Percentiles rank a stretch among this genome's conserved stretches.
Conservation (phyloP, 2,329 filamentous ascomycete genomes). For the Ophiosphaerella korrae region DNA sequence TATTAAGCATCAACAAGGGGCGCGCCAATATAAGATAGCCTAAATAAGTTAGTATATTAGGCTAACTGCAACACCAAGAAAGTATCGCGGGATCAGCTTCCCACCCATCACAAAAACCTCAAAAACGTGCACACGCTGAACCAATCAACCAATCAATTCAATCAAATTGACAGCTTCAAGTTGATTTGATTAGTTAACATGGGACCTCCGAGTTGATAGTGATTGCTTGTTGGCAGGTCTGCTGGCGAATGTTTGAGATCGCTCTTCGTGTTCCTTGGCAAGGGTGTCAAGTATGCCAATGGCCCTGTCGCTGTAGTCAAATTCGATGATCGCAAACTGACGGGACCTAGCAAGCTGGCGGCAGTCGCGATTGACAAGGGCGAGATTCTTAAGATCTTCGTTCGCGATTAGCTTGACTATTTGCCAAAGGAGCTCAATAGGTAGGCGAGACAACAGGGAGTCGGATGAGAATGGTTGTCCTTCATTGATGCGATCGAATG, state of each 20-base stretch:
- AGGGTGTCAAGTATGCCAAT: background rate
- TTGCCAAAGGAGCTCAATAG: background rate
- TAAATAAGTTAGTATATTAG: too few species aligned
- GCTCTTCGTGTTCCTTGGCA: background rate
- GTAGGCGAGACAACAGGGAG: constrained; percentile 1
- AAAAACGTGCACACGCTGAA: constrained; percentile 38
- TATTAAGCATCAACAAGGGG: too few species aligned
- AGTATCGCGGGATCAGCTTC: too few species aligned
- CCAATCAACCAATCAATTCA: constrained; percentile 31
- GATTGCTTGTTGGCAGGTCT: too few species aligned
- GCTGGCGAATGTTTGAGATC: too few species aligned
- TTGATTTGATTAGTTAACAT: too few species aligned
- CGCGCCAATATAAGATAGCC: too few species aligned
- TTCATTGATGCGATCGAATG: constrained; percentile 8
- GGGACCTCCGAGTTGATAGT: too few species aligned
- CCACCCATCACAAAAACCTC: too few species aligned
- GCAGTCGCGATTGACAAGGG: constrained; percentile 4
- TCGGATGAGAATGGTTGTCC: constrained; percentile 1
- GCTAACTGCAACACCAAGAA: too few species aligned
- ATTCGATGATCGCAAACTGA: constrained; percentile 5
- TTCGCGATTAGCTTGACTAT: background rate
- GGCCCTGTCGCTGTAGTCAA: background rate
- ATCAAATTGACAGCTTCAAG: too few species aligned
- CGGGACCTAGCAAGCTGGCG: constrained; percentile 8
- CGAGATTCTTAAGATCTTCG: constrained; percentile 1